Conservation (phyloP, 805 yeast genomes). For the Yamadazyma kitorensis region DNA sequence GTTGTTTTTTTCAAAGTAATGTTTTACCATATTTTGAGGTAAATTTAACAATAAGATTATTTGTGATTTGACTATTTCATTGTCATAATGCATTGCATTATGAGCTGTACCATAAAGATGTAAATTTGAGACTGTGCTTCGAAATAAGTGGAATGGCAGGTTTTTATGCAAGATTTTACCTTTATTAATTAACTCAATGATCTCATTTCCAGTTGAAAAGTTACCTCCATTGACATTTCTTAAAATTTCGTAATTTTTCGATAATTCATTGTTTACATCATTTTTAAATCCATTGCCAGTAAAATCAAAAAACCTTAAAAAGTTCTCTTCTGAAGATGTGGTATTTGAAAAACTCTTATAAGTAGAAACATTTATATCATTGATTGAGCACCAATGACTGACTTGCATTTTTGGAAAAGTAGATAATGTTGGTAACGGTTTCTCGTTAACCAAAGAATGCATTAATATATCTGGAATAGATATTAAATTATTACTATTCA, state of each 20-base stretch:
- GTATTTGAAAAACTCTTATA: conserved; percentile 23
- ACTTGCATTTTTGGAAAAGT: conserved; percentile 68
- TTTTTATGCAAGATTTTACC: conserved; percentile 73
- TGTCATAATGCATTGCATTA: conserved; percentile 47
- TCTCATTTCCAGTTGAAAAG: conserved; percentile 25
- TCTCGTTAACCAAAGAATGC: conserved; percentile 87
- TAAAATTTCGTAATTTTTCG: conserved; percentile 27
- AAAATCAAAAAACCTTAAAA: conserved; percentile 26
- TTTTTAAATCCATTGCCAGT: conserved; percentile 24
- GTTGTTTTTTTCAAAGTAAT: conserved; percentile 12
- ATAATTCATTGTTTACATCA: conserved; percentile 14
- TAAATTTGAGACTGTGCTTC: conserved; percentile 29
- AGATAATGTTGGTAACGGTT: conserved; percentile 54
- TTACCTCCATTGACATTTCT: conserved; percentile 8
- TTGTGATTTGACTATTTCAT: conserved; percentile 59
- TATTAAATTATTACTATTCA: conserved; percentile 39
- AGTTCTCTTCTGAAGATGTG: conserved; percentile 17
- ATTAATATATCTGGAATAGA: conserved; percentile 75
- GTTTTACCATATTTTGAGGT: conserved; percentile 29
- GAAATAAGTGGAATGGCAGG: conserved; percentile 85
- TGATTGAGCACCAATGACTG: conserved; percentile 61
- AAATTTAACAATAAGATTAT: conserved; percentile 66
- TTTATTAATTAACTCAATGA: conserved; percentile 60
- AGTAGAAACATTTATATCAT: conserved; percentile 50
- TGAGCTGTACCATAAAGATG: conserved; percentile 69